Percentiles rank a stretch among this genome's conserved stretches.
These are phyloP conservation scores for Sphagnum magellanicum DNA, from an alignment of 228 moss, liverwort and hornwort genomes.

Conservation along the genomic window DNA sequence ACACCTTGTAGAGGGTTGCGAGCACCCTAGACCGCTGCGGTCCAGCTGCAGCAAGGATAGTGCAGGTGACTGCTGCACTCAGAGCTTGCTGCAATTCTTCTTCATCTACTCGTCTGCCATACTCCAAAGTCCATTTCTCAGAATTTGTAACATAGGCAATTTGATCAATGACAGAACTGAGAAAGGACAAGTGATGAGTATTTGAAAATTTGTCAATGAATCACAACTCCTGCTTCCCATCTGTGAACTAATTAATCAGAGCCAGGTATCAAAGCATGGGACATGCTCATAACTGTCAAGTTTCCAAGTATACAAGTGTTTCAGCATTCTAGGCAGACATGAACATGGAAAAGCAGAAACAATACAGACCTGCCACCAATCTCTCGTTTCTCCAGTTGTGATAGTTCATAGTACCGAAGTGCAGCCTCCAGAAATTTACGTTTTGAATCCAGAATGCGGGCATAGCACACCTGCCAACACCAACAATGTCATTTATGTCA, in stretches of 20 bases:
- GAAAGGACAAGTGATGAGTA: too few species aligned
- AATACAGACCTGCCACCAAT: constrained; percentile 64
- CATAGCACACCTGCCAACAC: constrained; percentile 85
- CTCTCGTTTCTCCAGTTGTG: constrained; percentile 94
- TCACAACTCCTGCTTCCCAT: too few species aligned
- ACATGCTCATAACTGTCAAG: too few species aligned
- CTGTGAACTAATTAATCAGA: too few species aligned
- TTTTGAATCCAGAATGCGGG: constrained; percentile 92
- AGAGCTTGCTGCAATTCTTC: constrained; percentile 98
- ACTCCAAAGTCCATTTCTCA: background rate
- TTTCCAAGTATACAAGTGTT: too few species aligned
- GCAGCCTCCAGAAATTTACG: constrained; percentile 99
- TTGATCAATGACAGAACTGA: too few species aligned
- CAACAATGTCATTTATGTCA: background rate
- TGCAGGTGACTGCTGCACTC: constrained; percentile 96
- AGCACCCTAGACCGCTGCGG: constrained; percentile 97
- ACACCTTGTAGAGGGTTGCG: constrained; percentile 96
- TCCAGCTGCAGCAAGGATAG: constrained; percentile 97
- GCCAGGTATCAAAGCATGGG: too few species aligned
- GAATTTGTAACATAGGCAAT: too few species aligned
- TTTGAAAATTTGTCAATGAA: too few species aligned
- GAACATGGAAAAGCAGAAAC: background rate
- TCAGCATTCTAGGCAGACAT: too few species aligned
- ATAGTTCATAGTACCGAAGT: constrained; percentile 96
- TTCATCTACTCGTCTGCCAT: constrained; percentile 70